Evolutionary conservation across 371 early-diverging fungal genomes (phyloP).

Genomic region (Conidiobolus incongruus): DNA sequence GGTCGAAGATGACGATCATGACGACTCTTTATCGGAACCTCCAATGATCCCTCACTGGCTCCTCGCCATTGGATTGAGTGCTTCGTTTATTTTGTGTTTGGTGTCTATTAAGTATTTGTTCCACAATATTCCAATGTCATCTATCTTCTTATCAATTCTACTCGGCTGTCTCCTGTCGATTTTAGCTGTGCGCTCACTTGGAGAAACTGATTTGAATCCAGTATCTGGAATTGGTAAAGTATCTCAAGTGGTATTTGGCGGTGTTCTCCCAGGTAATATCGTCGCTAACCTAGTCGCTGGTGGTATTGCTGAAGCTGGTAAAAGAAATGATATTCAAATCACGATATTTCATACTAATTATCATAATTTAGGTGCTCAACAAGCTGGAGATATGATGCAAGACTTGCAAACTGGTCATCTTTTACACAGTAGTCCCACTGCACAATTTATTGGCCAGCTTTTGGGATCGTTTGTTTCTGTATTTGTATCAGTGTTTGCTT

Average conservation of each 20-base stretch:
- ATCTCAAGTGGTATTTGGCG: slow-evolving; percentile 61
- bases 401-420: slow-evolving; percentile 75
- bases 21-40: slow-evolving; percentile 7
- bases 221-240: slow-evolving; percentile 67
- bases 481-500: slow-evolving; percentile 39
- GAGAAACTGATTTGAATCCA: slow-evolving; percentile 65
- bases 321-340: slow-evolving; percentile 7
- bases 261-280: slow-evolving; percentile 38
- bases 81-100: slow-evolving; percentile 29
- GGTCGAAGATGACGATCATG: slow-evolving; percentile 18
- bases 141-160: slow-evolving; percentile 17
- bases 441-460: slow-evolving; percentile 68
- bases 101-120: slow-evolving; percentile 29
- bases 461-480: slow-evolving; percentile 52
- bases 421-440: slow-evolving; percentile 53
- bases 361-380: slow-evolving; percentile 2
- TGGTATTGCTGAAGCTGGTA: slow-evolving; percentile 62
- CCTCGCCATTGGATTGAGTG: slow-evolving; percentile 30
- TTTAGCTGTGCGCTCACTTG: slow-evolving; percentile 45
- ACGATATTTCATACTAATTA: background rate
- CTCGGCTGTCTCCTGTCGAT: slow-evolving; percentile 23
- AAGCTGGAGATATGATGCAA: slow-evolving; percentile 57
- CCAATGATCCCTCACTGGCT: slow-evolving; percentile 23
- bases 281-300: slow-evolving; percentile 68
- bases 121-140: slow-evolving; percentile 14